Base-by-base conservation (phyloP, 2,329 filamentous ascomycete genomes). In the Colletotrichum horii region DNA sequence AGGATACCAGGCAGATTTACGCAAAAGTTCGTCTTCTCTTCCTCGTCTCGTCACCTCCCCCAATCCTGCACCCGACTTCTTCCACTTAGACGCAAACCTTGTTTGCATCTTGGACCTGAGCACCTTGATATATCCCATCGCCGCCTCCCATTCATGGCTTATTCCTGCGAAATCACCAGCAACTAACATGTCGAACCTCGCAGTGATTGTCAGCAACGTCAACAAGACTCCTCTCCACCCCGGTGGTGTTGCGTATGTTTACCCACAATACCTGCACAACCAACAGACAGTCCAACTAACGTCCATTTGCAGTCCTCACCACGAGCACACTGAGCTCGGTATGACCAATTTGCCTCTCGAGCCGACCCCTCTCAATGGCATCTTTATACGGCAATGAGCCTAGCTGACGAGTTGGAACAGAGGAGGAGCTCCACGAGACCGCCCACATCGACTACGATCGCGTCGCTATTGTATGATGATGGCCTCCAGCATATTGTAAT, bases 381-480 rank as follows among this genome's bases (percentile, higher is more conserved):
- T 16, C 32, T 24, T 8, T 19, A 15, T 38, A 36, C 12, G 8
- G n/a, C 6, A 48, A n/a, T 56, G 32, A 69, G 60, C 34, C n/a
- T 67, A 16, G 66, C 66, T 70, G 56, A 76, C 36, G 26, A 52
- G 19, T n/a, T 26, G 56, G 24, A 36, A 69, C 79, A 88, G 90
- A 99, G 89, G 96, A 98, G 89, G 95, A 79, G 86, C 94, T 99
- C 77, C 96, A 98, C 87, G 95, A 98, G 87, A 96, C 94, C 84
- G 97, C 97, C 80, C 96, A 99, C 91, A 99, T 99, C 84, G 97
- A 99, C 91, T 99, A 98, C 86, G 95, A 98, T 88, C 94, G 96
- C 84, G 97, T 99, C 83, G 95, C 97, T 78, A 99, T 99, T 90
- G 96, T 98, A 91, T 48, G 56, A 73, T 12, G 61, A 19, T 4